phyloP scores from a whole-genome alignment of 495 filamentous ascomycete species.

The Evernia prunastri region DNA sequence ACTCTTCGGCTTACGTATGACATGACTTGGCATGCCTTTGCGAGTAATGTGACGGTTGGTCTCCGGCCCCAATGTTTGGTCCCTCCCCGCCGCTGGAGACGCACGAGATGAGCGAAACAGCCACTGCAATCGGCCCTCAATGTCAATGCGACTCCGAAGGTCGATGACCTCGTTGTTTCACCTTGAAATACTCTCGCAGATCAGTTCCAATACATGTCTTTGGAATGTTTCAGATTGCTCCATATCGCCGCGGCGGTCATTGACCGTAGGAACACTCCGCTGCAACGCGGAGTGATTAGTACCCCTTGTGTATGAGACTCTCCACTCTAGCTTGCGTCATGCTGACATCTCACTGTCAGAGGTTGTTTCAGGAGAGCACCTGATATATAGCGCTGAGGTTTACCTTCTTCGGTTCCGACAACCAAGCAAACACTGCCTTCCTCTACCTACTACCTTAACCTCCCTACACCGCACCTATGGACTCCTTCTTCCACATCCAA shows the following conservation, averaged over 20 bases:
- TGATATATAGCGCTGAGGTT: neutral
- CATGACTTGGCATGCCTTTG: neutral
- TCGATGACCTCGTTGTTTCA: neutral
- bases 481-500: conserved; percentile 28
- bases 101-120: neutral
- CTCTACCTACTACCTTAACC: too few relatives aligned
- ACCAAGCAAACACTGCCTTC: neutral
- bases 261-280: neutral
- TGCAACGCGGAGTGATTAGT: neutral
- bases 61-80: neutral
- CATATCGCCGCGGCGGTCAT: neutral
- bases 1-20: too few relatives aligned
- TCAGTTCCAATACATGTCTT: neutral
- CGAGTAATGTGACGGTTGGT: neutral
- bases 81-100: too few relatives aligned
- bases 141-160: neutral
- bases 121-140: neutral
- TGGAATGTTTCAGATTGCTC: neutral
- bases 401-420: neutral
- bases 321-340: too few relatives aligned
- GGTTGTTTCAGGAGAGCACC: neutral
- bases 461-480: conserved; percentile 18
- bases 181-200: neutral
- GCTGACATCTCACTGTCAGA: too few relatives aligned
- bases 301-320: neutral